Conservation (phyloP, 257 asterid genomes). For the Petunia axillaris region DNA sequence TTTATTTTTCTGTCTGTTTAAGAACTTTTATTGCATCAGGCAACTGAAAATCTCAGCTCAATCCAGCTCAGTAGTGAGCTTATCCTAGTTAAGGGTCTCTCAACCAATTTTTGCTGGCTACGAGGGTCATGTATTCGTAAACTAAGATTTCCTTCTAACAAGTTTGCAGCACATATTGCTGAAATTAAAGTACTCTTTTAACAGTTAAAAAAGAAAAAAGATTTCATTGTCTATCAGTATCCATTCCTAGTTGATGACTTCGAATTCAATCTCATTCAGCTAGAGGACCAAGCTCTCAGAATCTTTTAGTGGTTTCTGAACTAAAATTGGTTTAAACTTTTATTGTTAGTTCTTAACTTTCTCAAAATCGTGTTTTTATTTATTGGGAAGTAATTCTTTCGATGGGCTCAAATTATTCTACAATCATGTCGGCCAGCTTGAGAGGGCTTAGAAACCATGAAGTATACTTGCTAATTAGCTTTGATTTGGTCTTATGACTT, state of each 20-base stretch:
- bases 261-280: background rate
- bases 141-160: background rate
- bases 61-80: too few relatives aligned
- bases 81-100: too few relatives aligned
- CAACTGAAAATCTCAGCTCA: too few relatives aligned
- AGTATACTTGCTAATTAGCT: conserved; percentile 2
- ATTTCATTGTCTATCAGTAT: conserved; percentile 8
- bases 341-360: background rate
- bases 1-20: too few relatives aligned
- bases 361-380: background rate
- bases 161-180: too few relatives aligned
- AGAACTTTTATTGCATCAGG: too few relatives aligned
- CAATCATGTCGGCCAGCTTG: background rate
- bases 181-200: too few relatives aligned
- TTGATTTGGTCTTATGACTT: background rate
- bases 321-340: background rate
- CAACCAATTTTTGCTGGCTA: background rate
- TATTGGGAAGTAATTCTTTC: background rate
- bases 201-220: background rate
- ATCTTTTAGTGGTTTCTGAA: background rate
- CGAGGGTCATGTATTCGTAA: background rate
- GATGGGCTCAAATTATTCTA: conserved; percentile 6
- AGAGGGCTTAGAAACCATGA: conserved; percentile 11
- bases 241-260: background rate
- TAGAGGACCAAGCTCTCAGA: background rate